Evolutionary conservation across 495 filamentous ascomycete species (phyloP).

Genomic region (Neurospora sublineolata): DNA sequence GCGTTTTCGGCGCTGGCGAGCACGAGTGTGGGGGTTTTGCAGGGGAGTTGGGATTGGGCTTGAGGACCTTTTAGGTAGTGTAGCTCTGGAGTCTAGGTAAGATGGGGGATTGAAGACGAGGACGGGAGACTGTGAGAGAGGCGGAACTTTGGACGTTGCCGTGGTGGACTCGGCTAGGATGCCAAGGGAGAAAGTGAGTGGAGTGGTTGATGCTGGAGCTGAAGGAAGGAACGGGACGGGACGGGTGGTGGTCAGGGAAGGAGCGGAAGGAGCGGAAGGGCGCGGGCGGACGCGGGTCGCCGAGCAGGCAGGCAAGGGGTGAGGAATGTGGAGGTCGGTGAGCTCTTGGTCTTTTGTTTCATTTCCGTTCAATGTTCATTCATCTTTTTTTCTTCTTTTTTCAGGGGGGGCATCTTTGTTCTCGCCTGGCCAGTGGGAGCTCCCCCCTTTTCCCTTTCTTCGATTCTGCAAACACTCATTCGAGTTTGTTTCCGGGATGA

Average conservation of each 20-base stretch:
- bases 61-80: neutral
- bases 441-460: neutral
- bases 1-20: neutral
- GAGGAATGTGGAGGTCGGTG: neutral
- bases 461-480: neutral
- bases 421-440: neutral
- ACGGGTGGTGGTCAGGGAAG: neutral
- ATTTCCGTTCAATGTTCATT: neutral
- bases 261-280: neutral
- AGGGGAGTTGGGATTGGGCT: neutral
- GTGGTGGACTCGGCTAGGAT: no score
- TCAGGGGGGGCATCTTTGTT: neutral
- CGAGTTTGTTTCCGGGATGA: neutral
- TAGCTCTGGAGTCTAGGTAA: neutral
- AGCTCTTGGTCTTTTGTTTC: neutral
- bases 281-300: neutral
- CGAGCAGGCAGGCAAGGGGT: neutral
- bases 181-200: no score
- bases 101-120: fast-evolving
- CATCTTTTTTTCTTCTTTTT: neutral
- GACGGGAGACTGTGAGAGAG: neutral
- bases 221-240: neutral
- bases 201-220: neutral
- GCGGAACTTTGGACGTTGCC: neutral
- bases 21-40: neutral